Base-by-base conservation (phyloP, 768 basidiomycete species). In the Coprinopsis cinerea region DNA sequence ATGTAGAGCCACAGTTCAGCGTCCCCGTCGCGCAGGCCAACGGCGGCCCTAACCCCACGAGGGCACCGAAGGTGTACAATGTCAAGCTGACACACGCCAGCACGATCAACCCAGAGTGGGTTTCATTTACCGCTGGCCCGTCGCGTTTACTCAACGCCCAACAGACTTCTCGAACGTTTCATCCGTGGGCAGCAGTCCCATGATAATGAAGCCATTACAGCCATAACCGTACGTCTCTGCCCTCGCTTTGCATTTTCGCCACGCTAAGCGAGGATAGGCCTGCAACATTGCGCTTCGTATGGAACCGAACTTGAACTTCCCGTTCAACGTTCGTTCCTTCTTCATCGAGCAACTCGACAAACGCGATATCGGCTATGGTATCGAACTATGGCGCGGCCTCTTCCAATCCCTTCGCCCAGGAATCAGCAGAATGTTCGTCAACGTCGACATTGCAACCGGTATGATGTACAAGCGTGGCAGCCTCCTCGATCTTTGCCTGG, bases 391-490 rank as follows among this genome's bases (percentile, higher is more conserved):
- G 85, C 74, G 88, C 2, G 88, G 88, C 0, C 89, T 86, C 49
- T 90, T 91, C 65, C 88, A 90, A 60, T 85, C 83, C 0, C 75
- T 88, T 10, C 74, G 88, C 17, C 87, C 88, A 2, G 78, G 77
- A 0, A 73, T 81, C 14, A 81, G 79, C 0, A 67, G 68, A 0
- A 75, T 90, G 57, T 62, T 89, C 23, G 69, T 90, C 56, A 91
- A 90, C 51, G 73, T 91, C 55, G 88, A 91, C 53, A 85, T 88
- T 41, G 79, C 82, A 0, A 85, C 87, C 0, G 88, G 81, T 0
- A 76, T 81, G 24, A 86, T 91, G 83, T 89, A 83, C 60, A 78
- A 77, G 56, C 64, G 75, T 0, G 88, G 89, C 0, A 61, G 70
- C 0, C 69, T 90, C 1, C 65, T 86, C 46, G 62, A 69, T 1